Evolutionary conservation across 2,329 filamentous ascomycete species (phyloP), one percentile per base, ranked within the genome.

Genomic region (Berkeleyomyces basicola): DNA sequence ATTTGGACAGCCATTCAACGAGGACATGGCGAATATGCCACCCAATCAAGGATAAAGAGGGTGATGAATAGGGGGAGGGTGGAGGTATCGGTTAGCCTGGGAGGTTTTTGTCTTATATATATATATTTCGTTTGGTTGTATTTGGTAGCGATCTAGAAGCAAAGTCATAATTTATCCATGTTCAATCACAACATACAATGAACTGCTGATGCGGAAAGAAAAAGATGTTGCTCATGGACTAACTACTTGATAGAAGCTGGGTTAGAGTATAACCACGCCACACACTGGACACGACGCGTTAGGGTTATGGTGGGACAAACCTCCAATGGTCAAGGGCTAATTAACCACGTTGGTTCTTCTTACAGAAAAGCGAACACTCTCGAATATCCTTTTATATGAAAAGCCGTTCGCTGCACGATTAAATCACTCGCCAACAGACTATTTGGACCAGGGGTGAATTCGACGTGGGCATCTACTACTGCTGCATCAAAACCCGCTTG

Each of bases 1-100:
- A 64, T 60, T 73, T 51, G 72, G 63, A 11, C 63, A 64, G 46
- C 63, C 63, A 11, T 64, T 64, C 53, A 39, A 40, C 49, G 63
- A 62, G 7, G 63, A 60, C 31, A 44, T 64, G 31, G 49, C 61
- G 16, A n/a, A 36, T 3, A 46, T 59, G 57, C 23, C 43, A 33
- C 57, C 33, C n/a, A 44, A 14, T 10, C 39, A 46, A 23, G 4
- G 36, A 7, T 3, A 3, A 40, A 7, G 39, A 36, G 9, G 9
- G 14, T 11, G 9, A 37, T 39, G 37, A 23, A 23, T 2, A 23
- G 4, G 36, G 7, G 7, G 4, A 40, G 7, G 39, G 16, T 7
- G 9, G 14, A n/a, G 9, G 37, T 39, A 37, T 3, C 43, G 61
- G 3, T 6, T 7, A 11, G 23, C 23, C 23, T 23, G 23, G 23